A percentile compares a stretch with the other conserved stretches of the same genome.
phyloP scores from a whole-genome alignment of 1,284 basidiomycete species.

The Pholiota adiposa region DNA sequence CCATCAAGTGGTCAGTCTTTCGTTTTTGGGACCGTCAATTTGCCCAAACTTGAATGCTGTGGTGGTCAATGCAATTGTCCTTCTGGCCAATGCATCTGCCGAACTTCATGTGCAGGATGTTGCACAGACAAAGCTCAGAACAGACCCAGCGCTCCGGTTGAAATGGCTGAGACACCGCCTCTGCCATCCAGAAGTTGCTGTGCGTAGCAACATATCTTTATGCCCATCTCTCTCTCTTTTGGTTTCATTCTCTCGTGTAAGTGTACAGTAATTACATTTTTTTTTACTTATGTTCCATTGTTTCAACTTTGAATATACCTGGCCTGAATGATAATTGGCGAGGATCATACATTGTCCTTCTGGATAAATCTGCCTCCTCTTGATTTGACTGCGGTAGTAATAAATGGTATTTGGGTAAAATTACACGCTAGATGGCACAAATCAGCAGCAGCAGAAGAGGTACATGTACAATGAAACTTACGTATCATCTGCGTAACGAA shows the following conservation, averaged over 20 bases:
- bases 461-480: slow-evolving; percentile 24
- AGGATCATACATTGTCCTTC: background rate
- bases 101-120: slow-evolving; percentile 54
- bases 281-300: slow-evolving; percentile 1
- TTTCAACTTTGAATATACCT: slow-evolving; percentile 1
- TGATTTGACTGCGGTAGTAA: background rate
- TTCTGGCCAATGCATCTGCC: slow-evolving; percentile 53
- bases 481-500: slow-evolving; percentile 39
- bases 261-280: slow-evolving; percentile 20
- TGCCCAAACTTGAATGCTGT: slow-evolving; percentile 73
- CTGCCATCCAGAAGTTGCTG: slow-evolving; percentile 35
- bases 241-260: slow-evolving; percentile 7
- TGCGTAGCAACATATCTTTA: slow-evolving; percentile 23
- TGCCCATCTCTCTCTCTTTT: background rate
- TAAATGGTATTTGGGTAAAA: slow-evolving; percentile 13
- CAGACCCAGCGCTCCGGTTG: no score
- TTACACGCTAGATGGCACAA: slow-evolving; percentile 22
- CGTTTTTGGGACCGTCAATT: slow-evolving; percentile 51
- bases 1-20: slow-evolving; percentile 40
- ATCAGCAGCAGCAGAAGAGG: background rate
- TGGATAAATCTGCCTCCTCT: background rate
- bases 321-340: background rate
- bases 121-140: slow-evolving; percentile 32
- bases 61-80: slow-evolving; percentile 62
- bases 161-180: no score